Evolutionary conservation across 108 stramenopile genomes (phyloP).

Genomic region (Fragilariopsis cylindrus): DNA sequence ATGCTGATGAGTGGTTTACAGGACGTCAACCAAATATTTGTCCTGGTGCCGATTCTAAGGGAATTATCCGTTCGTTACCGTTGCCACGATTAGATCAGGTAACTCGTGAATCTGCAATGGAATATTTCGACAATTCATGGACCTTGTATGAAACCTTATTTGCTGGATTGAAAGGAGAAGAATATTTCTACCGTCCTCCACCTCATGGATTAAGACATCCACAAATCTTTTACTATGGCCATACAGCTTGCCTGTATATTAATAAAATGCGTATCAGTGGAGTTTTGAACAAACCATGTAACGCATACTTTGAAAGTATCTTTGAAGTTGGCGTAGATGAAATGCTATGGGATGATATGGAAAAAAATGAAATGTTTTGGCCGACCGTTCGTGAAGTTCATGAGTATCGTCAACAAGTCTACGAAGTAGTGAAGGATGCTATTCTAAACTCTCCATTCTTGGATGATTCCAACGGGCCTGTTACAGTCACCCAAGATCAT

Average conservation of each 20-base stretch:
- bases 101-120: slow-evolving; percentile 69
- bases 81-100: slow-evolving; percentile 68
- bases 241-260: slow-evolving; percentile 88
- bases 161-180: slow-evolving; percentile 88
- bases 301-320: slow-evolving; percentile 87
- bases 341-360: slow-evolving; percentile 96
- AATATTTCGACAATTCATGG: slow-evolving; percentile 95
- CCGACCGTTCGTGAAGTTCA: slow-evolving; percentile 86
- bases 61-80: slow-evolving; percentile 64
- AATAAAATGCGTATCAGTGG: slow-evolving; percentile 93
- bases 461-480: slow-evolving; percentile 53
- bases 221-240: slow-evolving; percentile 95
- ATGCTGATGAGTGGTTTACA: slow-evolving; percentile 71
- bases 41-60: slow-evolving; percentile 60
- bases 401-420: slow-evolving; percentile 83
- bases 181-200: slow-evolving; percentile 87
- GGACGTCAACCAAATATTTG: slow-evolving; percentile 56
- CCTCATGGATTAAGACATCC: slow-evolving; percentile 86
- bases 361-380: slow-evolving; percentile 91
- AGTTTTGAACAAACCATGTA: slow-evolving; percentile 68
- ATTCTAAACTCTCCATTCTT: slow-evolving; percentile 79
- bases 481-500: slow-evolving; percentile 63
- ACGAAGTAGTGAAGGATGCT: slow-evolving; percentile 66
- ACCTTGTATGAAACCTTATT: slow-evolving; percentile 89
- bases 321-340: slow-evolving; percentile 96